Base-by-base conservation (phyloP, 768 basidiomycete genomes). In the Chiua virens region DNA sequence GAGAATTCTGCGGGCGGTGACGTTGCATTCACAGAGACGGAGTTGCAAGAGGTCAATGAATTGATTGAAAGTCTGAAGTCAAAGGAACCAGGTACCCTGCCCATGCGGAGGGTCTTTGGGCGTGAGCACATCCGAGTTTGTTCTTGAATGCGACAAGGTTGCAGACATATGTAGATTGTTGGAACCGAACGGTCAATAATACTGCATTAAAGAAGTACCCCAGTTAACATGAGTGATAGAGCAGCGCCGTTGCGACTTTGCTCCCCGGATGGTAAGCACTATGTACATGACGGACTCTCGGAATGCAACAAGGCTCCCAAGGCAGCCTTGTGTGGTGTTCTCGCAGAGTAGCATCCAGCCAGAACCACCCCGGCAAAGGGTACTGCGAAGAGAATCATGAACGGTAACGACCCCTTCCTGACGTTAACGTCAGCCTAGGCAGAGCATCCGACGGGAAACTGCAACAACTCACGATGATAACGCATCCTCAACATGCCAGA, bases 1-100 rank as follows among this genome's bases (percentile, higher is more conserved):
- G 76, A 82, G 57, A 79, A 79, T 40, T 63, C 75, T 45, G 61
- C 61, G n/a, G 76, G 74, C 1, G 74, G 73, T 28, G 66, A 77
- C 32, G 60, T 83, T 39, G 62, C 59, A 36, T 66, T 84, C 25
- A 63, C 71, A 17, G 54, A 66, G 4, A 65, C 66, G 7, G 82
- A 81, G 36, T 38, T 73, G 42, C 56, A 66, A 43, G 70, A 72
- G 45, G 71, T 83, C 35, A 59, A 72, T 22, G 59, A 67, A 27
- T 61, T 74, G 39, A 58, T 79, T 2, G 63, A 71, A 59, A 51
- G 8, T 57, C 66, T 36, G 64, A 68, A 4, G 67, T 78, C 25
- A 71, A 71, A 51, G 78, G 78, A 5, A 65, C 56, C 4, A 69
- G 79, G 49, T 78, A 75, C 63, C 60, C 57, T 41, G 44, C 54